phyloP scores from a whole-genome alignment of 1,139 yeast species.

The Nakaseomyces sp. region DNA sequence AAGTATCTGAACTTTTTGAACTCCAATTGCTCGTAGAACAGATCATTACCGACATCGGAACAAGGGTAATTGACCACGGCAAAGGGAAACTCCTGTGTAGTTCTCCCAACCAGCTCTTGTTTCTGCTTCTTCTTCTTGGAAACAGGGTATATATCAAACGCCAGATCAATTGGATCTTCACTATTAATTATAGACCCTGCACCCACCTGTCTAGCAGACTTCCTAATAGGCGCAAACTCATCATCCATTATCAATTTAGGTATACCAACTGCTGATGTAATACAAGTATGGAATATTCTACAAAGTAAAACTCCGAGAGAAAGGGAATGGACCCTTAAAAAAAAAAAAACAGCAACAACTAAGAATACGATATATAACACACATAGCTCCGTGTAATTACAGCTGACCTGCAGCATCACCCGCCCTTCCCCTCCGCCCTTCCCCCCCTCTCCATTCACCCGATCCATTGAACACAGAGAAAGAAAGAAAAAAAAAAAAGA shows the following conservation, averaged over 20 bases:
- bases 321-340: too few species aligned
- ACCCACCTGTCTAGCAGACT: background rate
- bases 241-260: background rate
- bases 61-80: constrained; percentile 4
- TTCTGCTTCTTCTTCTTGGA: background rate
- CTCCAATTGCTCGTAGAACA: constrained; percentile 2
- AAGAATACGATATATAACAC: too few species aligned
- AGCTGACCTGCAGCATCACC: too few species aligned
- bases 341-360: too few species aligned
- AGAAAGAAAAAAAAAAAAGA: too few species aligned
- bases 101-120: too few species aligned
- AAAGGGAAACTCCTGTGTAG: background rate
- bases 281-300: background rate
- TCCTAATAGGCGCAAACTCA: background rate
- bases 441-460: too few species aligned
- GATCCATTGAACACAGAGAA: too few species aligned
- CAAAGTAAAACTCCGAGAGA: too few species aligned
- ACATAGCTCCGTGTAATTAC: too few species aligned
- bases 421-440: too few species aligned
- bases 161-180: background rate
- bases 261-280: too few species aligned
- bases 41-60: background rate
- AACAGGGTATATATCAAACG: background rate
- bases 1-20: constrained; percentile 3
- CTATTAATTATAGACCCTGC: background rate